phyloP scores from a whole-genome alignment of 352 stramenopile species.

The Globisporangium alternatum region DNA sequence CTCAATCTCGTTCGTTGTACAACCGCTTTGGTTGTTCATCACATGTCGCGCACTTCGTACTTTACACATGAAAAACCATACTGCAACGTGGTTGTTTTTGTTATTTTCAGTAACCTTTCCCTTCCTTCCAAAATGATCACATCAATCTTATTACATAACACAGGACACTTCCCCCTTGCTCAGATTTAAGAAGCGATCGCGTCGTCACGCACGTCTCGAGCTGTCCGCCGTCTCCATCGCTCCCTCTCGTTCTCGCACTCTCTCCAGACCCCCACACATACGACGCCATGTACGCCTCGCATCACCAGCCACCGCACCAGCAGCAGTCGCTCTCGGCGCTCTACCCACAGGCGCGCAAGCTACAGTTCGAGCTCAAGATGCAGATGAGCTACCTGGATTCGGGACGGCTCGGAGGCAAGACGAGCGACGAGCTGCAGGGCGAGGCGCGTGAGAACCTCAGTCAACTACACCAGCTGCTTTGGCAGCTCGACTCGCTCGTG shows the following conservation, averaged over 20 bases:
- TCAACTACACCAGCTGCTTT: constrained; percentile 69
- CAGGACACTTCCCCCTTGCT: not conserved
- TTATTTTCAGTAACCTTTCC: too few relatives aligned
- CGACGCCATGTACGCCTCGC: constrained; percentile 11
- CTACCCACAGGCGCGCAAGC: constrained; percentile 78
- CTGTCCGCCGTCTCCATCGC: not conserved
- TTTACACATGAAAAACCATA: not conserved
- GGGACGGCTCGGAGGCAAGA: constrained; percentile 42
- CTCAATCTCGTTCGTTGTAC: not conserved
- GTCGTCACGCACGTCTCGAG: not conserved
- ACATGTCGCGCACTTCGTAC: not conserved
- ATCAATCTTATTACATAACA: too few relatives aligned
- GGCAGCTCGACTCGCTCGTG: constrained; percentile 80
- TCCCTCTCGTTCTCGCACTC: not conserved
- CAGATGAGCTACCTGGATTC: constrained; percentile 85
- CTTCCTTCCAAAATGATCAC: too few relatives aligned
- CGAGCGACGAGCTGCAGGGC: constrained; percentile 56
- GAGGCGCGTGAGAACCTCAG: constrained; percentile 74
- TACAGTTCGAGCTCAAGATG: constrained; percentile 89
- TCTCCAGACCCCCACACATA: not conserved
- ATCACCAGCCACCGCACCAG: constrained; percentile 13
- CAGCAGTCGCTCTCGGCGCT: constrained; percentile 62
- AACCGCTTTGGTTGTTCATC: not conserved
- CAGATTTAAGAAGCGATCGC: not conserved
- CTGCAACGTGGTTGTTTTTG: not conserved